Conservation (phyloP, 108 stramenopile species). For the Skeletonema potamos region DNA sequence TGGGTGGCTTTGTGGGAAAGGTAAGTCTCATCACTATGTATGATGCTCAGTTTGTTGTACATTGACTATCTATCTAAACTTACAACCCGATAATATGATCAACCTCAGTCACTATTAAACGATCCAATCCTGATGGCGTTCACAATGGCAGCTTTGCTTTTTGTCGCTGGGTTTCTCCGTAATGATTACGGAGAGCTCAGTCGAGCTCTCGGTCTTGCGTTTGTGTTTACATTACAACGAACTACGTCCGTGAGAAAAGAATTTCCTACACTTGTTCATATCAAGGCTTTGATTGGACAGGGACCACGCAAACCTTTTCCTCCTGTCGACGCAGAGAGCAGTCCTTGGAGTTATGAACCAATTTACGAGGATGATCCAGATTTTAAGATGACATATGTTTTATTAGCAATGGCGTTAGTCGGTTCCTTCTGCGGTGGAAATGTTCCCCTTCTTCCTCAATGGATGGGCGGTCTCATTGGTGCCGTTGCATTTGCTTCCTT, state of each 20-base stretch:
- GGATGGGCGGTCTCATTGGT: constrained; percentile 77
- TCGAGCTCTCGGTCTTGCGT: constrained; percentile 65
- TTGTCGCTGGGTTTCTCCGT: constrained; percentile 57
- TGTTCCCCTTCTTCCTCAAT: constrained; percentile 75
- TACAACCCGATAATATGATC: background rate
- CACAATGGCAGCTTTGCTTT: constrained; percentile 32
- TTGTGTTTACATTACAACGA: constrained; percentile 60
- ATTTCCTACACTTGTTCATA: constrained; percentile 71
- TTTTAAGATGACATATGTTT: constrained; percentile 74
- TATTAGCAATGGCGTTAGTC: constrained; percentile 70
- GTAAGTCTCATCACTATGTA: constrained; percentile 22
- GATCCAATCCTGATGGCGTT: constrained; percentile 26
- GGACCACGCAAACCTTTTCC: constrained; percentile 72
- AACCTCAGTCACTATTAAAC: constrained; percentile 45
- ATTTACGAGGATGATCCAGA: constrained; percentile 56
- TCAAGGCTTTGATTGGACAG: constrained; percentile 52
- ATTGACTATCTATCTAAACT: background rate
- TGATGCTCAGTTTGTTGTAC: background rate
- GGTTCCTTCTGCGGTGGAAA: constrained; percentile 78
- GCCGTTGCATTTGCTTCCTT: constrained; percentile 65
- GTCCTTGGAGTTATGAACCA: constrained; percentile 67
- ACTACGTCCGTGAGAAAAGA: constrained; percentile 53
- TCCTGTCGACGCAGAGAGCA: constrained; percentile 49
- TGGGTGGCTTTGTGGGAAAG: constrained; percentile 64
- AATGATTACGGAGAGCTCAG: constrained; percentile 78